Evolutionary conservation across 2,329 filamentous ascomycete species (phyloP).

Genomic region (Arthrobotrys megalospora): DNA sequence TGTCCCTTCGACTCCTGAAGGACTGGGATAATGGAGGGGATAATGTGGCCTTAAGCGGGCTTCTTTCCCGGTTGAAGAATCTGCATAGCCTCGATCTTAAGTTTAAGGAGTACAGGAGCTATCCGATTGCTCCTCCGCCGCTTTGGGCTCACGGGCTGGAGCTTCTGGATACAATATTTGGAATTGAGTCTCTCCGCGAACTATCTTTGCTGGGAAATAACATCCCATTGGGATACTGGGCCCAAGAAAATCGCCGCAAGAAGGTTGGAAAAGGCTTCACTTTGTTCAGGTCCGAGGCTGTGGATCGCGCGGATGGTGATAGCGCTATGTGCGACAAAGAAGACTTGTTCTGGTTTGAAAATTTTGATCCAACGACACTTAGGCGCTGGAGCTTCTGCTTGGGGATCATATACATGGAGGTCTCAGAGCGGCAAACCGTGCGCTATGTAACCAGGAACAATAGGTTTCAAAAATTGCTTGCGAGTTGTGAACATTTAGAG

Average conservation of each 20-base stretch:
- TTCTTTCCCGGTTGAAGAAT: slow-evolving; percentile 2
- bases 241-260: slow-evolving; percentile 3
- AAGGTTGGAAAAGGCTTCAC: slow-evolving; percentile 18
- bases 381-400: slow-evolving; percentile 36
- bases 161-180: slow-evolving; percentile 39
- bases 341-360: slow-evolving; percentile 40
- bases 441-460: slow-evolving; percentile 27
- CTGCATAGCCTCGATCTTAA: slow-evolving; percentile 32
- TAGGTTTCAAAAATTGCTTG: slow-evolving; percentile 21
- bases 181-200: slow-evolving; percentile 25
- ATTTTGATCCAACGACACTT: slow-evolving; percentile 7
- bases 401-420: slow-evolving; percentile 25
- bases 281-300: slow-evolving; percentile 29
- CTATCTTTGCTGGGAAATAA: slow-evolving; percentile 32
- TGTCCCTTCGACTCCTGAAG: slow-evolving; percentile 31
- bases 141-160: neutral
- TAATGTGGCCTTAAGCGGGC: neutral
- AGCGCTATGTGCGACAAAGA: slow-evolving; percentile 26
- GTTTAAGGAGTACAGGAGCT: slow-evolving; percentile 2
- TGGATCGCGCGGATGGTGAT: slow-evolving; percentile 23
- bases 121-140: neutral
- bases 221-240: slow-evolving; percentile 45
- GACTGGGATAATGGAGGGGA: neutral
- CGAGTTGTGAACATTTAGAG: slow-evolving; percentile 17
- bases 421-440: neutral